Conservation (phyloP, 208 protist genomes). For the Balamuthia mandrillaris region DNA sequence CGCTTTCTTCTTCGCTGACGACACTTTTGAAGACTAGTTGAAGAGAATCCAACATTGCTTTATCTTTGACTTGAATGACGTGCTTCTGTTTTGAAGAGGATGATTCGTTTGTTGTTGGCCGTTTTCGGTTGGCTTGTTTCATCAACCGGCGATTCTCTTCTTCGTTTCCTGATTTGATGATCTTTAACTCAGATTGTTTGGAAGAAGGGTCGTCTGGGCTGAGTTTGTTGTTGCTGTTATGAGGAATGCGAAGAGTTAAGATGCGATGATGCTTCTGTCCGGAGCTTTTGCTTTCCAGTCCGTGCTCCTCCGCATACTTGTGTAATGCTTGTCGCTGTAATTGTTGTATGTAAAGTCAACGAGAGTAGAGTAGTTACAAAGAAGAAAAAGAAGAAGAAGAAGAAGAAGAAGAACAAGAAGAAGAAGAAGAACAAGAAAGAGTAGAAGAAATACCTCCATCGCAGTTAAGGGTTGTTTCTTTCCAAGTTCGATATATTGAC, state of each 20-base stretch:
- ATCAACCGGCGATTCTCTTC: slow-evolving; percentile 16
- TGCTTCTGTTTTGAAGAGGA: neutral
- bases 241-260: neutral
- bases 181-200: neutral
- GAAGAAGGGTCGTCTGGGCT: neutral
- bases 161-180: slow-evolving; percentile 32
- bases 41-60: neutral
- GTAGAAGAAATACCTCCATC: neutral
- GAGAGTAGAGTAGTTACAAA: neutral
- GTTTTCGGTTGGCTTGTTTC: neutral
- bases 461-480: slow-evolving; percentile 14
- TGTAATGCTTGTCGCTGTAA: slow-evolving; percentile 16
- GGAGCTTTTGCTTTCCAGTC: slow-evolving; percentile 2
- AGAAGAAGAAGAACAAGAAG: neutral
- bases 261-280: slow-evolving; percentile 20
- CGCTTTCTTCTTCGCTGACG: neutral
- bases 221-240: neutral
- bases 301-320: slow-evolving; percentile 8
- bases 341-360: neutral
- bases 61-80: neutral
- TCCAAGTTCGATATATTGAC: slow-evolving; percentile 9
- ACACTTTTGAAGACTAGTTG: slow-evolving; percentile 24
- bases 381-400: neutral
- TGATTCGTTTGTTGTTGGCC: neutral
- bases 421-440: neutral